phyloP scores from a whole-genome alignment of 805 yeast species.

The Candida xiaguanensis region DNA sequence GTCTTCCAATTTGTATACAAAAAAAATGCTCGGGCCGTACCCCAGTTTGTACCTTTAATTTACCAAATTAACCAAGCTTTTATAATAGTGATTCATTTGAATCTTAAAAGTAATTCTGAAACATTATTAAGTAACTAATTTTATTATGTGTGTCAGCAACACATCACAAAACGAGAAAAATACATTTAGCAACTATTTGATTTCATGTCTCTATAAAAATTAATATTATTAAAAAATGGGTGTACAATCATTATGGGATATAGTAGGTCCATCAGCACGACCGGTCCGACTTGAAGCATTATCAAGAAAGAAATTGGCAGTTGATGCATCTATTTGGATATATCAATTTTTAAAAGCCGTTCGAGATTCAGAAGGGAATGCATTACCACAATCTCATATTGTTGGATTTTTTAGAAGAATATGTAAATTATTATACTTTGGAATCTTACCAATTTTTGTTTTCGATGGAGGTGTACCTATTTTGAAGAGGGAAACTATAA shows the following conservation, averaged over 20 bases:
- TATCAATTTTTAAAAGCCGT: constrained; percentile 96
- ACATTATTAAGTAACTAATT: too few relatives aligned
- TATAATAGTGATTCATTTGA: too few relatives aligned
- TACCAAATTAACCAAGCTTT: too few relatives aligned
- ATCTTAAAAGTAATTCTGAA: too few relatives aligned
- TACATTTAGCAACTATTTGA: not conserved
- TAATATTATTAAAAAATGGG: constrained; percentile 59
- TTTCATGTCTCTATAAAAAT: not conserved
- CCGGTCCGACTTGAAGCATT: constrained; percentile 88
- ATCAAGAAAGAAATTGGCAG: constrained; percentile 75
- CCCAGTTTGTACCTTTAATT: too few relatives aligned
- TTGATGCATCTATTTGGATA: constrained; percentile 98
- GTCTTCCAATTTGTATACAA: not conserved
- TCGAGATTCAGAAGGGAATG: constrained; percentile 77
- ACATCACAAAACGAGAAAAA: not conserved
- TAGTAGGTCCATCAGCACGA: constrained; percentile 81
- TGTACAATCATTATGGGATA: constrained; percentile 91
- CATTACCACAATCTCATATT: constrained; percentile 75
- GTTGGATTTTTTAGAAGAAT: constrained; percentile 95
- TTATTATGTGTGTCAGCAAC: not conserved
- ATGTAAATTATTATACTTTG: constrained; percentile 83
- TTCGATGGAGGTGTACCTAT: constrained; percentile 95
- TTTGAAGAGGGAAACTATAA: constrained; percentile 75
- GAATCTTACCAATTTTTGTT: constrained; percentile 84
- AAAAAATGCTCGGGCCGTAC: constrained; percentile 4